Base-by-base conservation (phyloP, 805 yeast species). In the Saccharomycopsis selenospora region DNA sequence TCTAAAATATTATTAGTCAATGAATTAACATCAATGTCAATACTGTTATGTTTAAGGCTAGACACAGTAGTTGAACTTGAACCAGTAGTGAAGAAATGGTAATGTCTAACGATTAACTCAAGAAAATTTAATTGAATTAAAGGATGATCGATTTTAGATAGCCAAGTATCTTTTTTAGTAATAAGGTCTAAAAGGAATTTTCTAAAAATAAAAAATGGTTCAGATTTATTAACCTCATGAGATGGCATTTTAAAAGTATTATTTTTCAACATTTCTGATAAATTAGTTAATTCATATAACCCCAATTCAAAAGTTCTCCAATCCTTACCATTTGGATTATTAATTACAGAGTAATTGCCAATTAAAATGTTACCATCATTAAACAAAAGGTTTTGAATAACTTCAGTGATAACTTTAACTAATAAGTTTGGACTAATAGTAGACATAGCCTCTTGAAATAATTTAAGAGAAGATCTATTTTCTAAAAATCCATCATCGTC, bases 221-320 rank as follows among this genome's bases (percentile, higher is more conserved):
- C 76, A 2, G 89, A 79, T 24, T 76, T 76, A 48, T 72, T 70
- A 27, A 88, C 72, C 64, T 81, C 82, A 18, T 70, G 72, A 60
- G 86, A 81, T 38, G 83, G 82, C 36, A 85, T 59, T 57, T 80
- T 80, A 64, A 88, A 77, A n/a, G 82, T 64, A 56, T 87, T 87
- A 58, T 81, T 85, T 63, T 87, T 79, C 50, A 90, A 70, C 48
- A 85, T 76, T 52, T 91, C 98, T 45, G 89, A 80, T 55, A 82
- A 80, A 55, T 81, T 83, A 46, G 79, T 76, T 59, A 93, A 73
- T 65, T 90, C 95, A 61, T 73, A 89, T 46, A 93, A 69, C 2
- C 96, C 97, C 54, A 93, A 72, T 65, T 93, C 99, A 36, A 87
- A 71, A 24, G 75, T 77, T 61, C 88, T 77, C 98, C 98, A 90